Conservation (phyloP, 2,329 filamentous ascomycete species). For the Cercospora sp. region DNA sequence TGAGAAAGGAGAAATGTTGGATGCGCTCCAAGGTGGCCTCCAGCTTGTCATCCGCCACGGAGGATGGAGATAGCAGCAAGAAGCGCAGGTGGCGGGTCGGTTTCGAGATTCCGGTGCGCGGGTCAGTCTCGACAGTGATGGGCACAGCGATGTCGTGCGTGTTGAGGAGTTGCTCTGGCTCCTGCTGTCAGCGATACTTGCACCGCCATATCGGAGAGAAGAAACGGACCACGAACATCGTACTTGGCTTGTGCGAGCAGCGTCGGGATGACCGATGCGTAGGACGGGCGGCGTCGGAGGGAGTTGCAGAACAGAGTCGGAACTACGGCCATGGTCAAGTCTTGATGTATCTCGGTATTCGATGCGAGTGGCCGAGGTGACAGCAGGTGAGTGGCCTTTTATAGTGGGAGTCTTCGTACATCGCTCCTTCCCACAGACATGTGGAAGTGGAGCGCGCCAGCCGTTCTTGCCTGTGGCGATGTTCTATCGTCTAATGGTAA, state of each 20-base stretch:
- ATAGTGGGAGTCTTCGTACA: neutral
- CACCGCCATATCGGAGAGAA: neutral
- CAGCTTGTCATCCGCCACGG: conserved; percentile 24
- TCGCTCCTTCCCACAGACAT: neutral
- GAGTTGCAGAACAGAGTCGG: conserved; percentile 45
- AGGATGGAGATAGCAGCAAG: conserved; percentile 38
- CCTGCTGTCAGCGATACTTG: neutral
- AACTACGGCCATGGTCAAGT: neutral
- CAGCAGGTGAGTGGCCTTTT: neutral
- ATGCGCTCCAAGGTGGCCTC: conserved; percentile 35
- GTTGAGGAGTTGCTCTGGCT: conserved; percentile 37
- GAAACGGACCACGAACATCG: conserved; percentile 37
- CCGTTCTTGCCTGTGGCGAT: neutral
- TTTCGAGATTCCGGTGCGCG: conserved; percentile 13
- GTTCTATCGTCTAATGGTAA: neutral
- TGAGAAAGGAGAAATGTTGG: conserved; percentile 36
- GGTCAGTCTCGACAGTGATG: conserved; percentile 16
- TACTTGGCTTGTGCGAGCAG: conserved; percentile 31
- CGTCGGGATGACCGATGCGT: conserved; percentile 41
- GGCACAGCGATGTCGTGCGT: conserved; percentile 43
- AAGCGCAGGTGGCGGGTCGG: conserved; percentile 30
- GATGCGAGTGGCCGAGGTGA: neutral
- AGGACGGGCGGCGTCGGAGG: conserved; percentile 44
- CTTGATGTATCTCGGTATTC: neutral
- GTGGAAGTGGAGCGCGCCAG: neutral